Percentiles rank a stretch among this genome's conserved stretches.
These are phyloP conservation scores for Russula sp. DNA, from an alignment of 768 basidiomycete species.

Conservation along the genomic window DNA sequence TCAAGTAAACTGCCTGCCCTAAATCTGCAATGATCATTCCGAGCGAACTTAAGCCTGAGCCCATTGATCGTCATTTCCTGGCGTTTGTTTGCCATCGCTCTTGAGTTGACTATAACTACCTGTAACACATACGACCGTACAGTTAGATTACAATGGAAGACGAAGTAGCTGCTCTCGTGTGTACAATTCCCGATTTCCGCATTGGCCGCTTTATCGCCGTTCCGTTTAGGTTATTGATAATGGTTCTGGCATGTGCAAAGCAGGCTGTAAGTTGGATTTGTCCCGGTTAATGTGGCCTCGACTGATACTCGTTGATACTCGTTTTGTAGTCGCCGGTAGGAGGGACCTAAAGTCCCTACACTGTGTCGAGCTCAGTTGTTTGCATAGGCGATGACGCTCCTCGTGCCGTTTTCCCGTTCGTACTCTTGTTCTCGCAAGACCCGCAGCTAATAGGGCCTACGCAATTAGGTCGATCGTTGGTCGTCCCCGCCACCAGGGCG, in stretches of 20 bases:
- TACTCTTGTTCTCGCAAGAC: slow-evolving; percentile 19
- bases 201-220: neutral
- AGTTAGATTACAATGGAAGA: slow-evolving; percentile 43
- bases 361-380: neutral
- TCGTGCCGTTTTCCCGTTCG: slow-evolving; percentile 91
- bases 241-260: slow-evolving; percentile 99
- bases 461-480: slow-evolving; percentile 62
- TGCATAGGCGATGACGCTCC: slow-evolving; percentile 73
- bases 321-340: slow-evolving; percentile 4
- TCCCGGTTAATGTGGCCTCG: neutral
- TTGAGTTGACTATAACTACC: neutral
- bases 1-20: neutral
- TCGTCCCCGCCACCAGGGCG: slow-evolving; percentile 88
- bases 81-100: slow-evolving; percentile 1
- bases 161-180: slow-evolving; percentile 52
- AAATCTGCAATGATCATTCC: neutral
- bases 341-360: neutral
- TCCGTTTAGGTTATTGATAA: slow-evolving; percentile 71
- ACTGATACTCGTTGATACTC: neutral
- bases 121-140: neutral
- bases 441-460: neutral
- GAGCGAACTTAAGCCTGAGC: too few species aligned
- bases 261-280: slow-evolving; percentile 68
- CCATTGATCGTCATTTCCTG: neutral
- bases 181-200: slow-evolving; percentile 16